phyloP scores from a whole-genome alignment of 495 filamentous ascomycete species.

The Penicillium canariense region DNA sequence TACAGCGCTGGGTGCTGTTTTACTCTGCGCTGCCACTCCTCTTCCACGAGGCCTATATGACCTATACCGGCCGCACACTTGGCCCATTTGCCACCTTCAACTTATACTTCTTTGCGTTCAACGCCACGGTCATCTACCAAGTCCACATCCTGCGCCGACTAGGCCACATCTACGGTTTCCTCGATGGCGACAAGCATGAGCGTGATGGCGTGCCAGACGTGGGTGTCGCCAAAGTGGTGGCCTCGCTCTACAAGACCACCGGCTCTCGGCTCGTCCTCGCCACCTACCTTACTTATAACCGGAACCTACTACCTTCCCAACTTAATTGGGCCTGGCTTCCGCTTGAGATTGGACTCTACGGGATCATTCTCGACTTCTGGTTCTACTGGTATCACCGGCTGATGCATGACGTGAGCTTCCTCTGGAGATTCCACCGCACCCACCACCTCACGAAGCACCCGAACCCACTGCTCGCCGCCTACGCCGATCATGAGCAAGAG shows the following conservation, averaged over 20 bases:
- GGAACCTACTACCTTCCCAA: constrained; percentile 14
- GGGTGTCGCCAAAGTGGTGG: constrained; percentile 28
- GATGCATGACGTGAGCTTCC: constrained; percentile 41
- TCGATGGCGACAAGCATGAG: constrained; percentile 33
- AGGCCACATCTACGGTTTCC: constrained; percentile 30
- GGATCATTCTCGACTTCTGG: constrained; percentile 46
- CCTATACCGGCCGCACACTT: constrained; percentile 29
- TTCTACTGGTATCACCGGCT: constrained; percentile 46
- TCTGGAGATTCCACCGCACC: constrained; percentile 45
- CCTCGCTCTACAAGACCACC: constrained; percentile 33
- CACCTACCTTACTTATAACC: constrained; percentile 27
- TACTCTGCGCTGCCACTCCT: constrained; percentile 36
- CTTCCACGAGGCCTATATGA: constrained; percentile 34
- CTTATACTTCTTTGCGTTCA: constrained; percentile 38
- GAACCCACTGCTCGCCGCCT: constrained; percentile 41
- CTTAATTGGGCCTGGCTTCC: constrained; percentile 52
- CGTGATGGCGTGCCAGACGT: constrained; percentile 33
- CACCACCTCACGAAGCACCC: constrained; percentile 47
- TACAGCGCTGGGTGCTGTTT: constrained; percentile 40
- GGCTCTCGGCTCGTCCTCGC: constrained; percentile 31
- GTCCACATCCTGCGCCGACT: constrained; percentile 30
- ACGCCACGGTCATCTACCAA: constrained; percentile 37
- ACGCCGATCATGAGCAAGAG: constrained; percentile 44
- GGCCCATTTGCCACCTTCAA: constrained; percentile 34
- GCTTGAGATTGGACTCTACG: constrained; percentile 40